These are phyloP conservation scores for Acanthamoeba triangularis DNA, from an alignment of 208 protist species.

Conservation along the genomic window DNA sequence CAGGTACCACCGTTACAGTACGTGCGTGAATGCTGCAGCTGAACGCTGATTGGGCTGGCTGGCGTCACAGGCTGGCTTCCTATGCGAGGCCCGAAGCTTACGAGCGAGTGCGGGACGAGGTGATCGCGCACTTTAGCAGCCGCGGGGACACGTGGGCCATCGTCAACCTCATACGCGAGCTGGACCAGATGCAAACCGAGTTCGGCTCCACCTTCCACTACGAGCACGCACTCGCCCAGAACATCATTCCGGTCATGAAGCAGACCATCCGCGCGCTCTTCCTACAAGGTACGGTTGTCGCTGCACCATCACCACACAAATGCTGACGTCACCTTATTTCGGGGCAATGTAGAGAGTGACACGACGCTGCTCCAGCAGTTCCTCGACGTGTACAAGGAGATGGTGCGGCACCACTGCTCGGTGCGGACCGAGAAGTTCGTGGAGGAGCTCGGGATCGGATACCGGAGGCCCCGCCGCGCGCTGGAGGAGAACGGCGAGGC, in stretches of 20 bases:
- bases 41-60: neutral
- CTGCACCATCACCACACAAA: neutral
- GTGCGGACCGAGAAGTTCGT: neutral
- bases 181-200: constrained; percentile 44
- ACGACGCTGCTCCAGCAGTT: constrained; percentile 24
- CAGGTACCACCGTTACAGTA: neutral
- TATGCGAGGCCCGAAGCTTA: neutral
- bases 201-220: constrained; percentile 61
- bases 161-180: constrained; percentile 56
- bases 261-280: constrained; percentile 48
- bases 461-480: neutral
- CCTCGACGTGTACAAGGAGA: constrained; percentile 50
- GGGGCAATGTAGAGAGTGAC: neutral
- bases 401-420: constrained; percentile 19
- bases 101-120: neutral
- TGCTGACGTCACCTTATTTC: neutral
- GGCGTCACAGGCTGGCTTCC: neutral
- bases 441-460: constrained; percentile 43
- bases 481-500: neutral
- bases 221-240: constrained; percentile 51
- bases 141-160: constrained; percentile 52
- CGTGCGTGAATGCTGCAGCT: neutral
- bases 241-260: constrained; percentile 53
- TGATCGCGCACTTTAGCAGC: constrained; percentile 38
- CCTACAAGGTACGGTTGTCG: neutral